Evolutionary conservation across 345 rosid species (phyloP).

Genomic region (Eucalyptus pauciflora): DNA sequence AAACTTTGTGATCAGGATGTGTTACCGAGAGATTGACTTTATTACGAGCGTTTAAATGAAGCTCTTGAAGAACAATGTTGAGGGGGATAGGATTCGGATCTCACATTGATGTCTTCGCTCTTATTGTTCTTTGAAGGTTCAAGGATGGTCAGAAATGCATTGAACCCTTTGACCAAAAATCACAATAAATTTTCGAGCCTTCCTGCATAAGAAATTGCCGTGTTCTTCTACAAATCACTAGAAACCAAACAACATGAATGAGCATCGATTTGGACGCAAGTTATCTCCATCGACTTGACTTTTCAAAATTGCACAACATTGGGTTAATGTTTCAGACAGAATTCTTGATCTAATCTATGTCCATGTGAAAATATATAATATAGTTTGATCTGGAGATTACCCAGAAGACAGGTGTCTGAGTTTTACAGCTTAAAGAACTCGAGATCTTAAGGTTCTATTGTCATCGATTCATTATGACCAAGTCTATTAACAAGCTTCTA

Average conservation of each 20-base stretch:
- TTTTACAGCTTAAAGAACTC: not conserved
- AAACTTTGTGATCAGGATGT: no score
- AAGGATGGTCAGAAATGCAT: not conserved
- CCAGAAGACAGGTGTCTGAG: not conserved
- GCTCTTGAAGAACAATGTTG: no score
- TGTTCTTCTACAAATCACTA: not conserved
- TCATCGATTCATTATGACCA: not conserved
- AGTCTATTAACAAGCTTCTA: not conserved
- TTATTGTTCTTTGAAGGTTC: no score
- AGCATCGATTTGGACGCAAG: not conserved
- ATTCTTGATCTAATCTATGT: not conserved
- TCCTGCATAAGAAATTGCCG: not conserved
- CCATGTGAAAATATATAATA: not conserved
- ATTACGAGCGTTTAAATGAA: no score
- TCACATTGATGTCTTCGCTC: no score
- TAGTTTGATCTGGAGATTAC: not conserved
- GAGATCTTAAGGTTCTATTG: not conserved
- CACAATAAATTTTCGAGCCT: not conserved
- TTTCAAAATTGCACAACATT: not conserved
- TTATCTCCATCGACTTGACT: constrained; percentile 9
- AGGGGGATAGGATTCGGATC: no score
- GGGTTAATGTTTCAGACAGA: not conserved
- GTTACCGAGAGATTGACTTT: no score
- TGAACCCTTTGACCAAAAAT: not conserved
- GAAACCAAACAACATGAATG: not conserved